These are phyloP conservation scores for Raphanus raphanistrum DNA, from an alignment of 345 rosid genomes.

Conservation along the genomic window DNA sequence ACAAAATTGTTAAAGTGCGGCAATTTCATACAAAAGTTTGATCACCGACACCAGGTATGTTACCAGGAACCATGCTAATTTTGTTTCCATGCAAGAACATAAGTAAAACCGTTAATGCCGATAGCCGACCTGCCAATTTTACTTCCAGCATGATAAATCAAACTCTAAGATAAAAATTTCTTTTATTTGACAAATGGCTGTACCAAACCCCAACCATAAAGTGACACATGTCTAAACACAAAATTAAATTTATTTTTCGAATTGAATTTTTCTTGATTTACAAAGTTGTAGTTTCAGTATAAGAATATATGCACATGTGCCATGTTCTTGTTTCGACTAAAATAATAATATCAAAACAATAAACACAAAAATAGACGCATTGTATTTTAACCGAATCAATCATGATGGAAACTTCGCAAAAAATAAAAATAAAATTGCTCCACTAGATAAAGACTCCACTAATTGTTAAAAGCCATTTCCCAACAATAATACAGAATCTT, in stretches of 20 bases:
- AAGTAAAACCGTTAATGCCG: constrained; percentile 14
- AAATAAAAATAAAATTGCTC: not conserved
- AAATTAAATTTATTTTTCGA: not conserved
- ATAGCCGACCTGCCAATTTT: constrained; percentile 25
- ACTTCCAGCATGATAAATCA: constrained; percentile 8
- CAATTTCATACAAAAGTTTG: not conserved
- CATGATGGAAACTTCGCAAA: constrained; percentile 31
- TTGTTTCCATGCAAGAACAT: constrained; percentile 29
- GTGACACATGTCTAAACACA: constrained; percentile 8
- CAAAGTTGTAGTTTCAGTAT: not conserved
- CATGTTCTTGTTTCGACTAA: constrained; percentile 31
- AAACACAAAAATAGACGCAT: constrained; percentile 11
- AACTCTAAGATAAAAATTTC: not conserved
- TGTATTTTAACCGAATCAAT: constrained; percentile 33
- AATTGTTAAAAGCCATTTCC: constrained; percentile 12
- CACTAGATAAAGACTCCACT: not conserved
- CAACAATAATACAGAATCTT: not conserved
- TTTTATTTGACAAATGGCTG: not conserved
- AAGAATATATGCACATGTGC: constrained; percentile 32
- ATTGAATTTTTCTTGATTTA: not conserved
- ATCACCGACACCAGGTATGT: constrained; percentile 18
- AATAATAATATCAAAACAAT: not conserved
- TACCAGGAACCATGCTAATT: constrained; percentile 1
- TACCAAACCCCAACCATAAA: not conserved
- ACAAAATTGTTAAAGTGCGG: not conserved